A percentile compares a stretch with the other conserved stretches of the same genome.
Conservation (phyloP, 1,139 yeast genomes). For the Meyerozyma carpophila region DNA sequence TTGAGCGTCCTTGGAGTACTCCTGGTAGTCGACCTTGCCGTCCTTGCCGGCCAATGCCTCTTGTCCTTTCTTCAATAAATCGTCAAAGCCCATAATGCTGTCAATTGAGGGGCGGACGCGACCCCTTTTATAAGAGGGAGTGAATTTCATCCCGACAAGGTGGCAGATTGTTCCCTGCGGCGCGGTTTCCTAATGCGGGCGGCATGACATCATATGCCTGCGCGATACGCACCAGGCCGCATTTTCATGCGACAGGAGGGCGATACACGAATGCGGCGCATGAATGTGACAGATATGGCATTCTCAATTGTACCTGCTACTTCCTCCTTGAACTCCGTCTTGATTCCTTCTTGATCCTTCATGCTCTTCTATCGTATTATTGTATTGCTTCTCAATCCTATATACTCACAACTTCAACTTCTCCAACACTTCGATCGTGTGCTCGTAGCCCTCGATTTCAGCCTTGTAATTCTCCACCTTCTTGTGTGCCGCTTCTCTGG, state of each 20-base stretch:
- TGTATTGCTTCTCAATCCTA: not conserved
- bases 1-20: constrained; percentile 7
- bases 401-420: constrained; percentile 53
- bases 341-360: not conserved
- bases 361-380: not conserved
- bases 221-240: not conserved
- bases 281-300: not conserved
- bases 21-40: constrained; percentile 7
- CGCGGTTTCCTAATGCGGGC: not conserved
- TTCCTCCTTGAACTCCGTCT: no score
- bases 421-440: constrained; percentile 71
- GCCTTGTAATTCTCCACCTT: constrained; percentile 71
- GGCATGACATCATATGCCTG: not conserved
- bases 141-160: not conserved
- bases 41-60: constrained; percentile 2
- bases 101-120: constrained; percentile 1
- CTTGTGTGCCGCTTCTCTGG: constrained; percentile 68
- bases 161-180: constrained; percentile 1
- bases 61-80: constrained; percentile 21
- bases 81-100: constrained; percentile 21
- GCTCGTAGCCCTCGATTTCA: constrained; percentile 80
- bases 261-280: not conserved
- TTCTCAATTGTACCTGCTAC: no score
- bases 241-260: not conserved
- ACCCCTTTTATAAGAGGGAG: constrained; percentile 1